Conservation (phyloP, 2,329 filamentous ascomycete species). For the Calonectria honghensis region DNA sequence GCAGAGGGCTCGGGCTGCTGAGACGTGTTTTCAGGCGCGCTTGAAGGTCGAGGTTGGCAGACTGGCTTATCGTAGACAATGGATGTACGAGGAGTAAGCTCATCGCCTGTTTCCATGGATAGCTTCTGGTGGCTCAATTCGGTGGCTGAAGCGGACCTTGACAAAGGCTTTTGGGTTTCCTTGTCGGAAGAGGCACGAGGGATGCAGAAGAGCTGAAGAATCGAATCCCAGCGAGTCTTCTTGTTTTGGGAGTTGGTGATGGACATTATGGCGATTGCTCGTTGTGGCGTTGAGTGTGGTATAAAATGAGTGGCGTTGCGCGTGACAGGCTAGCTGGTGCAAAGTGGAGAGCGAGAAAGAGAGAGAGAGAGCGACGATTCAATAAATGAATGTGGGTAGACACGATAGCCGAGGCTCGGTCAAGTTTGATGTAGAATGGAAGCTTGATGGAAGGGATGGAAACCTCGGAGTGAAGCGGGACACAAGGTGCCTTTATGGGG, state of each 20-base stretch:
- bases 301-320: background rate
- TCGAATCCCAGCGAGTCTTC: slow-evolving; percentile 5
- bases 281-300: background rate
- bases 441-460: background rate
- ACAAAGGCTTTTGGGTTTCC: background rate
- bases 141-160: background rate
- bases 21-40: background rate
- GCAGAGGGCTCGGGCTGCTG: background rate
- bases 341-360: background rate
- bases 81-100: background rate
- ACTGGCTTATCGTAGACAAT: background rate
- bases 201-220: slow-evolving; percentile 6
- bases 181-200: background rate
- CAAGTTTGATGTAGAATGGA: slow-evolving; percentile 11
- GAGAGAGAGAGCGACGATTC: background rate
- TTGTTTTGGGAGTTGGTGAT: background rate
- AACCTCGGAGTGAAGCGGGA: background rate
- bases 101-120: background rate
- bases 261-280: background rate
- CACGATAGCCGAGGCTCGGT: slow-evolving; percentile 7
- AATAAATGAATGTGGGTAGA: slow-evolving; percentile 16
- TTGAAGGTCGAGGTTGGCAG: slow-evolving; percentile 1
- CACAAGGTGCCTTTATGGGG: background rate
- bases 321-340: background rate
- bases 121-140: background rate